These are phyloP conservation scores for Candida pseudoviswanathii DNA, from an alignment of 1,139 yeast species.

Conservation along the genomic window DNA sequence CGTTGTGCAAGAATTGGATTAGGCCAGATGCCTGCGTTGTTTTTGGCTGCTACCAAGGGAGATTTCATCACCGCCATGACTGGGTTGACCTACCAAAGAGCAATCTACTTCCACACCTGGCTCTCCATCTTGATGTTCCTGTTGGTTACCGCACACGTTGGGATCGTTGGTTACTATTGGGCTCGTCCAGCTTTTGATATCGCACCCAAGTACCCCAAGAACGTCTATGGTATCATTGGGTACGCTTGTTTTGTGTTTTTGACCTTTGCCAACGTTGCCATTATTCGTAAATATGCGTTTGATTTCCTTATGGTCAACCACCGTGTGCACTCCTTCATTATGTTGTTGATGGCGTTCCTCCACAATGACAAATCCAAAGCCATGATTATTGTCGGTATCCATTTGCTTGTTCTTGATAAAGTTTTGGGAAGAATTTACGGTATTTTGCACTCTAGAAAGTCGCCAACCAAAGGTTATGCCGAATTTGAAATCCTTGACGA, in stretches of 20 bases:
- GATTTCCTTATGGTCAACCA: conserved; percentile 50
- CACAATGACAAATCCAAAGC: conserved; percentile 41
- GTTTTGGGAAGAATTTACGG: conserved; percentile 33
- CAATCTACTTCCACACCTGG: conserved; percentile 47
- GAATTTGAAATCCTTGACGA: conserved; percentile 44
- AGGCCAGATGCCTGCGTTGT: conserved; percentile 44
- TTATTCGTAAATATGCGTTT: conserved; percentile 42
- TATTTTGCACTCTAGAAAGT: conserved; percentile 31
- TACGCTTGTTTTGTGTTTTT: conserved; percentile 39
- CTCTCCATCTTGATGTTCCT: conserved; percentile 42
- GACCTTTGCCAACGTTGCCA: conserved; percentile 38
- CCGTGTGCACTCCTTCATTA: conserved; percentile 42
- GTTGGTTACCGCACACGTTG: conserved; percentile 38
- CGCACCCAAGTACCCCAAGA: conserved; percentile 37
- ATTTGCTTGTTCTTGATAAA: conserved; percentile 47
- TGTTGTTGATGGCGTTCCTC: conserved; percentile 46
- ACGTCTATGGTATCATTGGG: conserved; percentile 52
- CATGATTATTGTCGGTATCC: conserved; percentile 45
- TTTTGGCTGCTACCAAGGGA: conserved; percentile 40
- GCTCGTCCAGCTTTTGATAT: conserved; percentile 39
- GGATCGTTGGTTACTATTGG: conserved; percentile 41
- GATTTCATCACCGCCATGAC: conserved; percentile 42
- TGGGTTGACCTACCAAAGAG: conserved; percentile 46
- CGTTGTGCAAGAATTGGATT: conserved; percentile 44
- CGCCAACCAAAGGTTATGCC: conserved; percentile 45